A percentile compares a stretch with the other conserved stretches of the same genome.
phyloP scores from a whole-genome alignment of 2,329 filamentous ascomycete species.

The Penicillium glabrum region DNA sequence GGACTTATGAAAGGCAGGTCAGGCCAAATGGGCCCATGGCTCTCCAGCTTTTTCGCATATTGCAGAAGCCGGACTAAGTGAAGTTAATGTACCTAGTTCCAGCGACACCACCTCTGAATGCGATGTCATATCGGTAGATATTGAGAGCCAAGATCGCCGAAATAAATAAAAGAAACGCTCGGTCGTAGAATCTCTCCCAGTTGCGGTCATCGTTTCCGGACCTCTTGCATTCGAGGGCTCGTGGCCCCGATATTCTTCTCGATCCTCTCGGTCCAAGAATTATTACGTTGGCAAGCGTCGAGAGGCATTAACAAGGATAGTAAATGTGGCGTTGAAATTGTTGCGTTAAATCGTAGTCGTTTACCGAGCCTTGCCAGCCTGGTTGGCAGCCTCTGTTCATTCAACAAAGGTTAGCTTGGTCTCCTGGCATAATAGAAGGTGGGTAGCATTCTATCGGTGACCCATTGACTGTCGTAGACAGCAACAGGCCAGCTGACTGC shows the following conservation, averaged over 20 bases:
- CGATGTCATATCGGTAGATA: not conserved
- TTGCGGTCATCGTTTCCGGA: not conserved
- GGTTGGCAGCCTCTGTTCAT: conserved; percentile 48
- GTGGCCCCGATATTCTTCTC: conserved; percentile 2
- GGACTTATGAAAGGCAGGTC: not conserved
- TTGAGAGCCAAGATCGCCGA: not conserved
- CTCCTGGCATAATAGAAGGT: not conserved
- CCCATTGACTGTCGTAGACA: not conserved
- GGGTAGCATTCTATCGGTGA: not conserved
- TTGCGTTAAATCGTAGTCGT: conserved; percentile 16
- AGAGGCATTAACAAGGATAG: conserved; percentile 14
- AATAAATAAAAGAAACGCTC: not conserved
- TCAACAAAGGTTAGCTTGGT: not conserved
- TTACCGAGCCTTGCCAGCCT: conserved; percentile 51
- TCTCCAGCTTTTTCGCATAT: not conserved
- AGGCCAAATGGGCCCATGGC: not conserved
- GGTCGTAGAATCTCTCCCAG: not conserved
- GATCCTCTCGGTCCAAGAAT: not conserved
- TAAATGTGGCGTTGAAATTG: conserved; percentile 17
- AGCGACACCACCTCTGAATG: not conserved
- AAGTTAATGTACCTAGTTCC: not conserved
- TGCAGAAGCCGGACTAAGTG: not conserved
- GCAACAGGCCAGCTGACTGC: not conserved
- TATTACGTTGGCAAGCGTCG: conserved; percentile 12
- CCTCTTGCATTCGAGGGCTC: not conserved